Percentiles rank a stretch among this genome's conserved stretches.
Evolutionary conservation across 495 filamentous ascomycete genomes (phyloP).

Genomic region (Pyrenula massariospora): DNA sequence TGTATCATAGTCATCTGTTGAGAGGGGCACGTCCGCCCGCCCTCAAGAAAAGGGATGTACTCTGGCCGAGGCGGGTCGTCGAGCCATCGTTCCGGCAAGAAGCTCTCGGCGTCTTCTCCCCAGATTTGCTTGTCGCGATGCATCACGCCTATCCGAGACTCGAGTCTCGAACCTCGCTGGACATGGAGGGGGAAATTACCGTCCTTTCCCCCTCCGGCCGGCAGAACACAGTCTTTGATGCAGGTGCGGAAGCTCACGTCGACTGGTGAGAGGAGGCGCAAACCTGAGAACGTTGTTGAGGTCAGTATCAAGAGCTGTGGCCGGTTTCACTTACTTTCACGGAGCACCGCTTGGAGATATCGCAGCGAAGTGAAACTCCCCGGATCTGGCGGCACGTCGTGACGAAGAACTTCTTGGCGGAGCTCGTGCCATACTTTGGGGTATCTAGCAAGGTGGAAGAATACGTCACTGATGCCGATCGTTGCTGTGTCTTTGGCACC

Average conservation of each 20-base stretch:
- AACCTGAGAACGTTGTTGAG: too few relatives aligned
- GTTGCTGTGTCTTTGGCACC: neutral
- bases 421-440: neutral
- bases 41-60: neutral
- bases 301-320: too few relatives aligned
- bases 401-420: neutral
- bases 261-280: too few relatives aligned
- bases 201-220: neutral
- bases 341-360: too few relatives aligned
- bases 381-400: neutral
- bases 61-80: neutral
- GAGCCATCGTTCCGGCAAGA: neutral
- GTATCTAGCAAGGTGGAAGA: neutral
- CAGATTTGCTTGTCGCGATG: neutral
- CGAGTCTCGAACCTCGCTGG: neutral
- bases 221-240: neutral
- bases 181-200: neutral
- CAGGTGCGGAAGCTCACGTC: neutral
- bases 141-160: neutral
- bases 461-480: neutral
- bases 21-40: neutral
- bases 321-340: too few relatives aligned
- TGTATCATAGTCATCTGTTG: neutral
- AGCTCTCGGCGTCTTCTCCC: neutral
- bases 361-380: too few relatives aligned